These are phyloP conservation scores for Lentinula edodes DNA, from an alignment of 768 basidiomycete genomes.

Conservation along the genomic window DNA sequence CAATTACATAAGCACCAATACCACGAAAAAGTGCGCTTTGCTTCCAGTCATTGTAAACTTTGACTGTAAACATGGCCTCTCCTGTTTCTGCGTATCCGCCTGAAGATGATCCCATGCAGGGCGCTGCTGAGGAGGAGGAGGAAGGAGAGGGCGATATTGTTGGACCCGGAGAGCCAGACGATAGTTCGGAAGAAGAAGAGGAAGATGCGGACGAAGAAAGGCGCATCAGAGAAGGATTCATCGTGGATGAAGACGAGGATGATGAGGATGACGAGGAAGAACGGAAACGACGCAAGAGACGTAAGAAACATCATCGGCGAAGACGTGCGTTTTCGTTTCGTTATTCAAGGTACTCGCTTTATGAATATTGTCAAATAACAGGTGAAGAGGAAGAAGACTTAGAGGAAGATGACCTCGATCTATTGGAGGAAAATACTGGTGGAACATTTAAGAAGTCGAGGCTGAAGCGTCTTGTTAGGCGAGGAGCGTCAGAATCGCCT, in stretches of 20 bases:
- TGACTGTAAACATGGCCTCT: slow-evolving; percentile 42
- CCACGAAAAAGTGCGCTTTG: background rate
- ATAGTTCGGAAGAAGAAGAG: slow-evolving; percentile 86
- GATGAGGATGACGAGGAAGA: slow-evolving; percentile 65
- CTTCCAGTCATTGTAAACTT: background rate
- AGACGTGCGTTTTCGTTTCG: slow-evolving; percentile 30
- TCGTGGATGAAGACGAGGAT: slow-evolving; percentile 86
- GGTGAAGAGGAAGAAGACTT: slow-evolving; percentile 58
- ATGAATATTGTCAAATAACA: slow-evolving; percentile 10
- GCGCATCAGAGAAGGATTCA: slow-evolving; percentile 82
- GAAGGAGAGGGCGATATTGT: slow-evolving; percentile 52
- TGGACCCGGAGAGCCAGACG: slow-evolving; percentile 56
- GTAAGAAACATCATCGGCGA: slow-evolving; percentile 60
- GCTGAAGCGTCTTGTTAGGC: slow-evolving; percentile 58
- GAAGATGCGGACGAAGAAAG: slow-evolving; percentile 88
- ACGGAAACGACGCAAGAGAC: slow-evolving; percentile 56
- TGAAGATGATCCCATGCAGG: slow-evolving; percentile 60
- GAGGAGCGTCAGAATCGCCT: slow-evolving; percentile 71
- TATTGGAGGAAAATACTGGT: slow-evolving; percentile 88
- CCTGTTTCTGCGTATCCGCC: slow-evolving; percentile 29
- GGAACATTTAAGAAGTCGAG: slow-evolving; percentile 63
- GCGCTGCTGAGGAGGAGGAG: slow-evolving; percentile 36
- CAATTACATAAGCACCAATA: background rate
- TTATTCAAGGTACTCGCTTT: background rate
- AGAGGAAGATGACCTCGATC: slow-evolving; percentile 91